Percentiles rank a stretch among this genome's conserved stretches.
These are phyloP conservation scores for Thymus quinquecostatus DNA, from an alignment of 257 asterid species.

Conservation along the genomic window DNA sequence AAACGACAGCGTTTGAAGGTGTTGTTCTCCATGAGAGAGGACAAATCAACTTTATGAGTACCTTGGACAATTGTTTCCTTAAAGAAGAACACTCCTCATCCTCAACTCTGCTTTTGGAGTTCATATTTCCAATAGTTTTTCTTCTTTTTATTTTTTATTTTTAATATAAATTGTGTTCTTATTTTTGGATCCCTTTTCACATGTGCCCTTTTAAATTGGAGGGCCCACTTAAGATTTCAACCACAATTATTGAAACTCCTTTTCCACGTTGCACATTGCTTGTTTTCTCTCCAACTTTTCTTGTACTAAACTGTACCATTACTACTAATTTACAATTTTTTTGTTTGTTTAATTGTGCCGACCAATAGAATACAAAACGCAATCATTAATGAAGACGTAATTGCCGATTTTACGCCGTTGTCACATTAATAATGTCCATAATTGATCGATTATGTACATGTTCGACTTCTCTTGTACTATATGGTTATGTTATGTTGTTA, in stretches of 20 bases:
- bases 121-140: not conserved
- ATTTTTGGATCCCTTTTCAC: slow-evolving; percentile 23
- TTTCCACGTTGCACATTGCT: slow-evolving; percentile 21
- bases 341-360: slow-evolving; percentile 20
- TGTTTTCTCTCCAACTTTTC: slow-evolving; percentile 14
- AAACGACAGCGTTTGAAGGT: no score
- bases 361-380: slow-evolving; percentile 10
- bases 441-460: not conserved
- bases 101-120: slow-evolving; percentile 21
- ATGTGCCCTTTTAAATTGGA: slow-evolving; percentile 27
- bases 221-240: slow-evolving; percentile 42
- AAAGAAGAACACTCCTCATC: slow-evolving; percentile 36
- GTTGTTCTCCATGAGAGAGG: not conserved
- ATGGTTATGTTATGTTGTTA: no score
- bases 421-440: not conserved
- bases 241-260: slow-evolving; percentile 7
- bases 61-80: slow-evolving; percentile 39
- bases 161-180: no score
- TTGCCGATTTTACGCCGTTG: not conserved
- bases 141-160: not conserved
- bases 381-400: not conserved
- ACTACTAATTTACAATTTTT: not conserved
- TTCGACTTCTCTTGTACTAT: no score
- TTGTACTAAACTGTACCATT: slow-evolving; percentile 30
- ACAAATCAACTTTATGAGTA: slow-evolving; percentile 31